Conservation (phyloP, 2,329 filamentous ascomycete genomes). For the Cladosporium austrohemisphaericum region DNA sequence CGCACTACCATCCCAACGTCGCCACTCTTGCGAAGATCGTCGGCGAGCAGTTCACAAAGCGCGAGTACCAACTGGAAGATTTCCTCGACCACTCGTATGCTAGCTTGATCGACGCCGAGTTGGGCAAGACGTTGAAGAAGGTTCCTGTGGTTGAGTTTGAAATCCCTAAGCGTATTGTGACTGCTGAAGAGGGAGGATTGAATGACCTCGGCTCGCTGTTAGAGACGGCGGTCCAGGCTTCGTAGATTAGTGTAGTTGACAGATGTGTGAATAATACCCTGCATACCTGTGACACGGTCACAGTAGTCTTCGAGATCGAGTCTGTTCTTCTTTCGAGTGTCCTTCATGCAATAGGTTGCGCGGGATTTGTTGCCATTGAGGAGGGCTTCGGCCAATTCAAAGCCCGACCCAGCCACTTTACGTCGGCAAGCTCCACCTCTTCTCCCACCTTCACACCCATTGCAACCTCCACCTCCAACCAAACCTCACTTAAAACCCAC, state of each 20-base stretch:
- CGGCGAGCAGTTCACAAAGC: slow-evolving; percentile 95
- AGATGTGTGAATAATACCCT: slow-evolving; percentile 8
- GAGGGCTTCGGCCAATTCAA: no score
- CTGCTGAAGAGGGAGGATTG: slow-evolving; percentile 29
- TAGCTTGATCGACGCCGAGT: slow-evolving; percentile 78
- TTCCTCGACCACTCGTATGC: slow-evolving; percentile 94
- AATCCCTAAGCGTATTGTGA: slow-evolving; percentile 82
- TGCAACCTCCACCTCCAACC: no score
- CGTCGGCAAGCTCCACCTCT: no score
- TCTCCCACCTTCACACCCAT: no score
- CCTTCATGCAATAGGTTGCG: no score
- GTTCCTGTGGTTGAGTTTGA: slow-evolving; percentile 86
- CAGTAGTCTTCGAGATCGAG: no score
- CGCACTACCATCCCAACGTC: slow-evolving; percentile 95
- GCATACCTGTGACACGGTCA: neutral
- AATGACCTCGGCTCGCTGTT: slow-evolving; percentile 27
- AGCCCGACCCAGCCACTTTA: no score
- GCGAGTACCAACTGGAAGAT: slow-evolving; percentile 91
- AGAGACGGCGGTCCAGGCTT: slow-evolving; percentile 24
- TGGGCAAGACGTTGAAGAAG: slow-evolving; percentile 79
- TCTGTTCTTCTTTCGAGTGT: no score
- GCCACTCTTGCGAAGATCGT: slow-evolving; percentile 91
- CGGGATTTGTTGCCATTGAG: no score
- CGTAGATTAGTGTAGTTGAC: slow-evolving; percentile 8
- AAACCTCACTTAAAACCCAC: no score